Conservation (phyloP, 2,329 filamentous ascomycete genomes). For the Metarhizium anisopliae region DNA sequence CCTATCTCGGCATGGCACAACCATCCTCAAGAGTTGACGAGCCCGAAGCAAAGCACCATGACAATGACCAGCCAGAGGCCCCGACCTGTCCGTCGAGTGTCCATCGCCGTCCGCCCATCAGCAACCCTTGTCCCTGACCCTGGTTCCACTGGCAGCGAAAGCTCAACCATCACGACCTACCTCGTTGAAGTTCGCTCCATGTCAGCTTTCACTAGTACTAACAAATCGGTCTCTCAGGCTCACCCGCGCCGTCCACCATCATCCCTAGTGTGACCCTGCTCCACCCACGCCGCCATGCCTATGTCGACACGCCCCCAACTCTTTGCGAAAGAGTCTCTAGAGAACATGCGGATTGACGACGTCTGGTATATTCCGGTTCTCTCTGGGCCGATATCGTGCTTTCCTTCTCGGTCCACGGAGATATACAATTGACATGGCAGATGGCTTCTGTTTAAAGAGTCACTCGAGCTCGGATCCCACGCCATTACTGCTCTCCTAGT, state of each 20-base stretch:
- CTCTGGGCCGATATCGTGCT: too few species aligned
- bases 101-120: background rate
- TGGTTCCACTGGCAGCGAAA: background rate
- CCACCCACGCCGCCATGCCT: constrained; percentile 4
- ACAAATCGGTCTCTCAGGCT: background rate
- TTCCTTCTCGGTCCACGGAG: too few species aligned
- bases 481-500: background rate
- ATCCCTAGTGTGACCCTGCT: constrained; percentile 7
- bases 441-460: too few species aligned
- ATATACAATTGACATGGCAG: too few species aligned
- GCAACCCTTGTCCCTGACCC: background rate
- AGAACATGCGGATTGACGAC: background rate
- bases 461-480: too few species aligned
- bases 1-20: too few species aligned
- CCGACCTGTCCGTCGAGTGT: too few species aligned
- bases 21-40: background rate
- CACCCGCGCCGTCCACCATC: background rate
- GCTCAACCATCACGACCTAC: background rate
- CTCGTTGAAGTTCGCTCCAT: background rate
- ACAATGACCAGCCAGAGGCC: too few species aligned
- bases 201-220: background rate
- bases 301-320: constrained; percentile 3
- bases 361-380: background rate
- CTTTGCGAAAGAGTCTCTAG: background rate
- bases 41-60: background rate